Evolutionary conservation across 768 basidiomycete species (phyloP), one percentile per base, ranked within the genome.

Genomic region (Ramaria rubella): DNA sequence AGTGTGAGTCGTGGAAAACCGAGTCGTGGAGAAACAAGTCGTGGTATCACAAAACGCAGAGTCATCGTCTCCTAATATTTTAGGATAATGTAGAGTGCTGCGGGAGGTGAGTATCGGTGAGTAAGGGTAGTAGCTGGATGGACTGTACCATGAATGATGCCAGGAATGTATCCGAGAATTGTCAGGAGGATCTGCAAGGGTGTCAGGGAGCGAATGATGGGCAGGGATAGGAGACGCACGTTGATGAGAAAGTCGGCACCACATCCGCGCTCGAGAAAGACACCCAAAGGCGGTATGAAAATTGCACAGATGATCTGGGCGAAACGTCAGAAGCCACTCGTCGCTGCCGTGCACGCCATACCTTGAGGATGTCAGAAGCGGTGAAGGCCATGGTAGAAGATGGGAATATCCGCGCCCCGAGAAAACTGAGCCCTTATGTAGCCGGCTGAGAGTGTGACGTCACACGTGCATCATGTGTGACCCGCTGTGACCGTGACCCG

Each of bases 241-340:
- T 93, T 92, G 73, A 93, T 90, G 53, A 75, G 56, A 43, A 94
- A 70, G 68, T 94, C 90, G 21, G 79, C 81, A 33, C 75, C 73
- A 67, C 90, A 94, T 24, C 93, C 93, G 52, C 89, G 79, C 73
- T 94, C 91, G 24, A 94, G 72, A 73, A 93, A 92, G 24, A 95
- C 93, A 55, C 86, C 91, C 2, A 95, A 67, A 58, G 93, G 93
- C 9, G 91, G 90, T 14, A 91, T 63, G 67, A 90, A 62, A 70
- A 91, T 76, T 58, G 88, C 88, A 54, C 82, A 63, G 58, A 83
- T 63, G 70, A 81, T 74, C 81, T 82, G 49, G 9, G 36, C 43
- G 24, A 21, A 31, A 46, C 44, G 27, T 4, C 17, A 19, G 9
- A 62, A 43, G 36, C 58, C 44, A 51, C 9, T 29, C 50, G 36